Conservation (phyloP, 257 asterid species). For the Solanum chiquidenum region DNA sequence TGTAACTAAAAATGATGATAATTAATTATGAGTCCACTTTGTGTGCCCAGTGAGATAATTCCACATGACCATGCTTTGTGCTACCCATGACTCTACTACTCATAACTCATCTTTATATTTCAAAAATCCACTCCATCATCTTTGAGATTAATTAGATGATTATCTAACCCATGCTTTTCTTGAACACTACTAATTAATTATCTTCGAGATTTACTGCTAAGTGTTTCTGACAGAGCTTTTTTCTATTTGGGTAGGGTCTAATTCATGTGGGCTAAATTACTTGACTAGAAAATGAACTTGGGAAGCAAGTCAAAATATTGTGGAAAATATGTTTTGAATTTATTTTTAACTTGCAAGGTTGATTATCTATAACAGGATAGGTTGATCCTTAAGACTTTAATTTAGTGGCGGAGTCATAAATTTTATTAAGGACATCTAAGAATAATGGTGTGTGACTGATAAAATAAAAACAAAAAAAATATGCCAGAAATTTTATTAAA, state of each 20-base stretch:
- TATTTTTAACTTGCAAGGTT: neutral
- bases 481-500: no score
- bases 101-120: neutral
- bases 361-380: neutral
- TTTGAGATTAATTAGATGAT: neutral
- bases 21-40: neutral
- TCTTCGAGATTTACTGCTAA: neutral
- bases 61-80: neutral
- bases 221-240: neutral
- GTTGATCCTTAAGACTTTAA: neutral
- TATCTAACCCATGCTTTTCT: neutral
- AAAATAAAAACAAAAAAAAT: no score
- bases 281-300: neutral
- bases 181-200: neutral
- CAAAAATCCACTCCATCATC: neutral
- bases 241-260: neutral
- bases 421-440: no score
- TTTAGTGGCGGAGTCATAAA: no score
- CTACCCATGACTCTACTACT: neutral
- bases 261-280: neutral
- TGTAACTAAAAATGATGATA: neutral
- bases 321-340: neutral
- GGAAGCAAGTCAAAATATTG: neutral
- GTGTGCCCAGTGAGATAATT: neutral
- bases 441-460: no score